These are phyloP conservation scores for Amanita phalloides DNA, from an alignment of 768 basidiomycete species.

Conservation along the genomic window DNA sequence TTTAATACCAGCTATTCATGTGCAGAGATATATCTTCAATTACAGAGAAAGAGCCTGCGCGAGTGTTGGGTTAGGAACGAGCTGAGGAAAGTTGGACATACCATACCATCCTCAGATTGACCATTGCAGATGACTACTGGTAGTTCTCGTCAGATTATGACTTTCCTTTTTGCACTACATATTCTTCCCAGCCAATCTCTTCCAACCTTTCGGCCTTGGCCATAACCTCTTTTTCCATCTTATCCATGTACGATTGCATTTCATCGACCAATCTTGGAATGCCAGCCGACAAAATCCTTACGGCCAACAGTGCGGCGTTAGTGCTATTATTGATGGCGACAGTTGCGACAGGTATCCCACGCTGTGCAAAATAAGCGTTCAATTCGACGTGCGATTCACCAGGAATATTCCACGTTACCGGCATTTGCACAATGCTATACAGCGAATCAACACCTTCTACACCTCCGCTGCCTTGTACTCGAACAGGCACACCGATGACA, in stretches of 20 bases:
- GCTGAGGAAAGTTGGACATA: too few relatives aligned
- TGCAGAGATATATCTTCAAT: too few relatives aligned
- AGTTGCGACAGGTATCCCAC: slow-evolving; percentile 94
- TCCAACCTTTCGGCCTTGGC: slow-evolving; percentile 69
- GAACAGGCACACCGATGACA: slow-evolving; percentile 95
- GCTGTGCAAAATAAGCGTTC: slow-evolving; percentile 29
- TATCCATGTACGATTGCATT: slow-evolving; percentile 67
- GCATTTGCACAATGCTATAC: slow-evolving; percentile 98
- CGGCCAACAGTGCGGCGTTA: slow-evolving; percentile 87
- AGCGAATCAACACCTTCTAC: slow-evolving; percentile 96
- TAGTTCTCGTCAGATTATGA: too few relatives aligned
- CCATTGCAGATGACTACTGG: too few relatives aligned
- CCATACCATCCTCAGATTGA: too few relatives aligned
- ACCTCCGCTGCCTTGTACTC: slow-evolving; percentile 45
- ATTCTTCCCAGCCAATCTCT: slow-evolving; percentile 80
- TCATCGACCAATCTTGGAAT: slow-evolving; percentile 51
- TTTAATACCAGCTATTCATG: too few relatives aligned
- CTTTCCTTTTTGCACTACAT: slow-evolving; percentile 21
- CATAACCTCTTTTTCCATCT: slow-evolving; percentile 66
- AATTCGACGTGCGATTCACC: not conserved
- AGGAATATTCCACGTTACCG: slow-evolving; percentile 41
- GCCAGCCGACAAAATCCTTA: slow-evolving; percentile 77
- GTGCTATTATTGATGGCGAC: slow-evolving; percentile 94
- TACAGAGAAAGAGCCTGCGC: too few relatives aligned
- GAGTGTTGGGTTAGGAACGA: too few relatives aligned